phyloP scores from a whole-genome alignment of 306 rosid genomes.

The Aeschynomene evenia region DNA sequence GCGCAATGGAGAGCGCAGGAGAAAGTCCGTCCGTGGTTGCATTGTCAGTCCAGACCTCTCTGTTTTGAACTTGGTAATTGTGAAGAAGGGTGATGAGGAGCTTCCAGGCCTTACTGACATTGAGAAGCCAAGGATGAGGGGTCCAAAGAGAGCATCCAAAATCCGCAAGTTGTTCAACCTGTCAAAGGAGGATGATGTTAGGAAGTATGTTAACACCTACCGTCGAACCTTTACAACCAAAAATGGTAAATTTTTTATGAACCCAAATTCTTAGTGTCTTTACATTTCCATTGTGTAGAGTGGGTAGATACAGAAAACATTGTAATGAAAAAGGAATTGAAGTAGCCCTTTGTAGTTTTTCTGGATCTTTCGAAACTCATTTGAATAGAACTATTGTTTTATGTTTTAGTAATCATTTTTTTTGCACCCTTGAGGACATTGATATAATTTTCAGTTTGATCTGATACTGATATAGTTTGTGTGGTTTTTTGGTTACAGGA shows the following conservation, averaged over 20 bases:
- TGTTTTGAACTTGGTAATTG: constrained; percentile 43
- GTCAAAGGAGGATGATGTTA: constrained; percentile 42
- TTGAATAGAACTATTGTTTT: neutral
- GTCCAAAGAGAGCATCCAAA: constrained; percentile 43
- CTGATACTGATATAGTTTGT: neutral
- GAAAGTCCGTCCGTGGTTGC: constrained; percentile 45
- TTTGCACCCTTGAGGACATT: neutral
- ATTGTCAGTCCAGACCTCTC: constrained; percentile 46
- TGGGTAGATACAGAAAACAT: neutral
- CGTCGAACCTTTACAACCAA: constrained; percentile 37
- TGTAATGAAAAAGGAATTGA: neutral
- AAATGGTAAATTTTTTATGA: constrained; percentile 14
- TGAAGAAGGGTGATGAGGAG: constrained; percentile 41
- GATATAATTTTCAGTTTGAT: neutral
- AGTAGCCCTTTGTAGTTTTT: neutral
- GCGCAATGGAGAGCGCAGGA: constrained; percentile 45
- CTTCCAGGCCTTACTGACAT: constrained; percentile 37
- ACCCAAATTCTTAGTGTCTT: neutral
- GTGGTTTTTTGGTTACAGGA: constrained; percentile 25
- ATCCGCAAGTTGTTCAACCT: constrained; percentile 42
- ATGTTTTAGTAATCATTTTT: no score
- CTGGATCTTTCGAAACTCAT: no score
- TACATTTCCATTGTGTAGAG: neutral
- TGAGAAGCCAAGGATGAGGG: constrained; percentile 48
- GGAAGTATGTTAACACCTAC: constrained; percentile 42